Conservation (phyloP, 208 protist species). For the Trichomonas gallinae region DNA sequence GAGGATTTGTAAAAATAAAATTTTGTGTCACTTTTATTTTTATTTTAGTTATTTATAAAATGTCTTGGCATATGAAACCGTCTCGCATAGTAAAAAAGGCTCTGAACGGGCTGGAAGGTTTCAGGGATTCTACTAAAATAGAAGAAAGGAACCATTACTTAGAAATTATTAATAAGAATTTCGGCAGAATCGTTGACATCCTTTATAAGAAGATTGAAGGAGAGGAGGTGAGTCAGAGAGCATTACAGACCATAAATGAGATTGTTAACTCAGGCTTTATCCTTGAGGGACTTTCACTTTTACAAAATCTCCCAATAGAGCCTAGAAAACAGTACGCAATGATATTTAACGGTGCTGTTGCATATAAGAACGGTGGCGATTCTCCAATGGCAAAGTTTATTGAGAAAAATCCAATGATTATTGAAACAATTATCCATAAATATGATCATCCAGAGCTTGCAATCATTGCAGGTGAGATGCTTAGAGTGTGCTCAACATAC, state of each 20-base stretch:
- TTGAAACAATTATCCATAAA: background rate
- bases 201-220: background rate
- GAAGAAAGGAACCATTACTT: background rate
- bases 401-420: background rate
- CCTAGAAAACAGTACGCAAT: background rate
- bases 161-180: constrained; percentile 8
- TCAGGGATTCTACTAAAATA: background rate
- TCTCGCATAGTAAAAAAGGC: background rate
- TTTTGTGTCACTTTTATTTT: no score
- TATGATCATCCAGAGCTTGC: constrained; percentile 7
- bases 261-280: background rate
- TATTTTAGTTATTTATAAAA: no score
- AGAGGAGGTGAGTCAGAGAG: background rate
- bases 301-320: background rate
- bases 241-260: background rate
- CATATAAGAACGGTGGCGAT: background rate
- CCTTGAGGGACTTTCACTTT: background rate
- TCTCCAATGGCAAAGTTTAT: background rate
- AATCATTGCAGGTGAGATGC: background rate
- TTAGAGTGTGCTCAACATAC: background rate
- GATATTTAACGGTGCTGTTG: background rate
- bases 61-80: background rate
- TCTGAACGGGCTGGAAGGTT: background rate
- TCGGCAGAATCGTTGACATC: background rate
- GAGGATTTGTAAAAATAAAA: no score